Conservation (phyloP, 371 early-diverging fungal genomes). For the Apophysomyces trapeziformis region DNA sequence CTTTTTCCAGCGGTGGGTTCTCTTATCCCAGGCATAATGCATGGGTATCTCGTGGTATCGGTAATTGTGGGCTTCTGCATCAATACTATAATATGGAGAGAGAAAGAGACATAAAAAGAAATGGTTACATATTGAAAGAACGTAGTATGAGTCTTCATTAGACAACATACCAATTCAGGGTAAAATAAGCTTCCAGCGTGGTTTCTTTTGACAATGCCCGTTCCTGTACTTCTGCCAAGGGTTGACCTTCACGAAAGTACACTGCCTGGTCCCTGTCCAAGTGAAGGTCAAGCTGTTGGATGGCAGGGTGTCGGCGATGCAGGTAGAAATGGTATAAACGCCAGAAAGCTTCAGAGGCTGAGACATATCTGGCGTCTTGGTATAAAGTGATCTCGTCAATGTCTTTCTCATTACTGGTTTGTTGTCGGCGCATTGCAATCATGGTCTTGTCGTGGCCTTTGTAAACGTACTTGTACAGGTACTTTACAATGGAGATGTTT, state of each 20-base stretch:
- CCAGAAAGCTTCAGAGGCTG: constrained; percentile 19
- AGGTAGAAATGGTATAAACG: constrained; percentile 28
- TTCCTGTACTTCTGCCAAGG: constrained; percentile 13
- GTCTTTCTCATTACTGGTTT: too few relatives aligned
- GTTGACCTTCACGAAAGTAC: constrained; percentile 8
- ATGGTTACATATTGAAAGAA: neutral
- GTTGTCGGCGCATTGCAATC: too few relatives aligned
- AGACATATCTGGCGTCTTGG: too few relatives aligned
- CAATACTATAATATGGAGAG: neutral
- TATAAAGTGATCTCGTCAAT: too few relatives aligned
- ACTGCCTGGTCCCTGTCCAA: constrained; percentile 21
- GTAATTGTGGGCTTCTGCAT: neutral
- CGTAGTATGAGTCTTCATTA: neutral
- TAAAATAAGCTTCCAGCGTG: constrained; percentile 31
- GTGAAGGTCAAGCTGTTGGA: constrained; percentile 26
- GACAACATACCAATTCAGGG: neutral
- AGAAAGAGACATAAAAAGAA: neutral
- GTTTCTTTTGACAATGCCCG: neutral
- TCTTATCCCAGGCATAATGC: neutral
- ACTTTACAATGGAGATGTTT: constrained; percentile 33
- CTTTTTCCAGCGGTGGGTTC: neutral
- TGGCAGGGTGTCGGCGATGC: too few relatives aligned
- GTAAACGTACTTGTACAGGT: constrained; percentile 47
- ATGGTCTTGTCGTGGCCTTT: too few relatives aligned
- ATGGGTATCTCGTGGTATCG: neutral